Conservation (phyloP, 768 basidiomycete genomes). For the Collybia mongolica region DNA sequence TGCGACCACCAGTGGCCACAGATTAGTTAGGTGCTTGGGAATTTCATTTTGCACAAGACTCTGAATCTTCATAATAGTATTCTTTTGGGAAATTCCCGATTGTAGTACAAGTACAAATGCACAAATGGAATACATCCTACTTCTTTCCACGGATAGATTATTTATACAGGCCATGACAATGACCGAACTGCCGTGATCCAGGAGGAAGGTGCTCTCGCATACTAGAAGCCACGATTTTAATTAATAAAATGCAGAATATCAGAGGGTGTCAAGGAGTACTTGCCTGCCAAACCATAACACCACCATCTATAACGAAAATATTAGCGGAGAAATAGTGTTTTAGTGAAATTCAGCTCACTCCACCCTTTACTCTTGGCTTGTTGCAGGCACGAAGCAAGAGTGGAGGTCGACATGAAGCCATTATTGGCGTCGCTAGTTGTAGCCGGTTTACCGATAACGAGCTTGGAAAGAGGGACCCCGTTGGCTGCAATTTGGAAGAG, state of each 20-base stretch:
- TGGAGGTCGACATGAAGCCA: slow-evolving; percentile 59
- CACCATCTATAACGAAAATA: slow-evolving; percentile 22
- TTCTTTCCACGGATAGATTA: too few species aligned
- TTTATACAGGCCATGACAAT: slow-evolving; percentile 31
- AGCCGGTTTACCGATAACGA: slow-evolving; percentile 78
- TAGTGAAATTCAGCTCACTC: slow-evolving; percentile 44
- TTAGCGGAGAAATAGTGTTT: not conserved
- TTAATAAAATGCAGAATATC: not conserved
- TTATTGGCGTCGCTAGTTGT: slow-evolving; percentile 49
- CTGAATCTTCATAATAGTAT: too few species aligned
- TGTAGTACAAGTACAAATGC: too few species aligned
- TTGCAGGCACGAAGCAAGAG: slow-evolving; percentile 57
- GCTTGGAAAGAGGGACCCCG: slow-evolving; percentile 59
- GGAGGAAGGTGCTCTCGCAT: slow-evolving; percentile 26
- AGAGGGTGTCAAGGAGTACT: slow-evolving; percentile 3
- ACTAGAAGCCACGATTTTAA: slow-evolving; percentile 15
- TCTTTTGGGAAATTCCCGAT: too few species aligned
- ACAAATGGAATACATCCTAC: too few species aligned
- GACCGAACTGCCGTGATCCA: slow-evolving; percentile 34
- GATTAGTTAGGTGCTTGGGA: too few species aligned
- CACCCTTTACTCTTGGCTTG: slow-evolving; percentile 65
- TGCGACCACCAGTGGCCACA: too few species aligned
- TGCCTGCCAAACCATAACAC: slow-evolving; percentile 39
- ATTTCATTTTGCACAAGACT: too few species aligned
- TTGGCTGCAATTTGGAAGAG: slow-evolving; percentile 57